These are phyloP conservation scores for Erythrophleum ivorense DNA, from an alignment of 331 rosid genomes.

Conservation along the genomic window DNA sequence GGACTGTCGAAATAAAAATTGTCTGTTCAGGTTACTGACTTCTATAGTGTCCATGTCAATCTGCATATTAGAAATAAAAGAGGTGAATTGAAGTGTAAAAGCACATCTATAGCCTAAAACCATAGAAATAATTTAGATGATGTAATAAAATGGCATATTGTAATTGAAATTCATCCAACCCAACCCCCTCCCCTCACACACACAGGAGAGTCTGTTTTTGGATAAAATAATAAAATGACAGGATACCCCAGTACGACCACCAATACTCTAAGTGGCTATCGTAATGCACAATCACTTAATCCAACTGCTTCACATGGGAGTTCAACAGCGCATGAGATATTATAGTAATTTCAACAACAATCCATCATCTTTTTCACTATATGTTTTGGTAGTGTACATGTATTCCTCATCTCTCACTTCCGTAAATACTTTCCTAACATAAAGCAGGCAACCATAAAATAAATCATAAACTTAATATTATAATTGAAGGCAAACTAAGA, in stretches of 20 bases:
- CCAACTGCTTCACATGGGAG: conserved; percentile 19
- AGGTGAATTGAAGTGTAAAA: conserved; percentile 13
- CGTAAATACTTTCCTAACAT: conserved; percentile 23
- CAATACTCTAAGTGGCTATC: neutral
- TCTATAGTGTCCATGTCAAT: conserved; percentile 99
- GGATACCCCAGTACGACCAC: neutral
- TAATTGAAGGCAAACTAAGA: neutral
- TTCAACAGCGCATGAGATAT: neutral
- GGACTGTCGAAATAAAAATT: conserved; percentile 91
- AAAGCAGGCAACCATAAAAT: conserved; percentile 36
- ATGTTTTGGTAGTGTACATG: neutral
- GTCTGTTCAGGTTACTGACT: conserved; percentile 99
- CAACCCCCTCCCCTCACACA: neutral
- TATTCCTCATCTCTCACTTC: conserved; percentile 27
- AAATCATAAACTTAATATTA: conserved; percentile 13
- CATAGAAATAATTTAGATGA: conserved; percentile 3
- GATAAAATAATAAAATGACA: neutral
- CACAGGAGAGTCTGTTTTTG: neutral
- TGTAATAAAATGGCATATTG: conserved; percentile 1
- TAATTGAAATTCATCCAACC: neutral
- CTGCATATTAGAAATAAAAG: conserved; percentile 57
- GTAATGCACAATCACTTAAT: conserved; percentile 22
- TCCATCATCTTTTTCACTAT: neutral
- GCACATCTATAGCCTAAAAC: conserved; percentile 31
- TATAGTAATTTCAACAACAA: neutral